Conservation (phyloP, 257 asterid species). For the Ophiorrhiza pumila region DNA sequence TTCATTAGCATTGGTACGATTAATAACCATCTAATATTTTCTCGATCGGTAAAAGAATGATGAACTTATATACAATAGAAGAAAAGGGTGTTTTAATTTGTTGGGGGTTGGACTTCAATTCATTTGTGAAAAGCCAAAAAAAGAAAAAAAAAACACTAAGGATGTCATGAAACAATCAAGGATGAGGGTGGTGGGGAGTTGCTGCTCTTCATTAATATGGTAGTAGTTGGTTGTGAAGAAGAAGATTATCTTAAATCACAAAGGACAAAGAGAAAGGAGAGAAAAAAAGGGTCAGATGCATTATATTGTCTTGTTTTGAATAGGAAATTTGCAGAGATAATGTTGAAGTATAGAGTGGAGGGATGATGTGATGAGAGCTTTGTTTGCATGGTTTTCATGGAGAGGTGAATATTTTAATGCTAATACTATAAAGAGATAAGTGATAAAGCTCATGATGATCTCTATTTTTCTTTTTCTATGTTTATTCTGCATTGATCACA, state of each 20-base stretch:
- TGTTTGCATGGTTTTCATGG: background rate
- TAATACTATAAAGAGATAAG: background rate
- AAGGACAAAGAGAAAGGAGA: slow-evolving; percentile 26
- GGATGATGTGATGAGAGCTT: background rate
- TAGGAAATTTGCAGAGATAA: slow-evolving; percentile 11
- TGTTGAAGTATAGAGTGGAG: background rate
- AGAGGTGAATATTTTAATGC: background rate
- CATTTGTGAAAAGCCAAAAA: too few relatives aligned
- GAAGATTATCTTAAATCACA: slow-evolving; percentile 19
- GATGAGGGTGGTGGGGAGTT: slow-evolving; percentile 4
- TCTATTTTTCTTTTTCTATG: too few relatives aligned
- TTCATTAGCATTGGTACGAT: too few relatives aligned
- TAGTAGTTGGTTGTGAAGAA: slow-evolving; percentile 24
- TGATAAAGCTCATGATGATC: too few relatives aligned
- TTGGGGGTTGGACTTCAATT: too few relatives aligned
- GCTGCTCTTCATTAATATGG: slow-evolving; percentile 12
- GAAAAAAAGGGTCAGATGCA: slow-evolving; percentile 17
- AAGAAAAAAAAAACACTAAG: too few relatives aligned
- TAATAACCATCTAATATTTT: too few relatives aligned
- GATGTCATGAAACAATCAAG: background rate
- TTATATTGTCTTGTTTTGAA: slow-evolving; percentile 22
- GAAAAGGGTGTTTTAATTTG: too few relatives aligned
- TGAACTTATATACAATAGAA: too few relatives aligned
- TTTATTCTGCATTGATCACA: too few relatives aligned
- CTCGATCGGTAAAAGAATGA: too few relatives aligned